Evolutionary conservation across 2,329 filamentous ascomycete species (phyloP), one percentile per base, ranked within the genome.

Genomic region (Fusarium sp.): DNA sequence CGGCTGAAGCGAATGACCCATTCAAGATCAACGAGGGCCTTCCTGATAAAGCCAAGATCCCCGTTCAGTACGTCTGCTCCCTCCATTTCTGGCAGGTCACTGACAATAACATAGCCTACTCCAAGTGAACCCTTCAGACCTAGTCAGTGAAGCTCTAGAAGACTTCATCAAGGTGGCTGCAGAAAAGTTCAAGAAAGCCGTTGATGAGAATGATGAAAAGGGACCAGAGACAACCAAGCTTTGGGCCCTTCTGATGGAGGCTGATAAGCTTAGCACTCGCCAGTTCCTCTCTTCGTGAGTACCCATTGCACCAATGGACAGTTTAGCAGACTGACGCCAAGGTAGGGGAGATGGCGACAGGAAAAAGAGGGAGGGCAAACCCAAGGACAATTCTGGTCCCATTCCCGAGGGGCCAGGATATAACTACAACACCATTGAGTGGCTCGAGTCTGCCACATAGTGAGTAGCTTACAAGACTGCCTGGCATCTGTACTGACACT

Each of bases 351-450:
- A 59, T 11, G 56, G 41, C 1, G 56, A 59, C 11, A 51, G 33
- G 15, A 48, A 65, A 20, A 45, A 44, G 33, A 31, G 31, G 26
- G 24, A 30, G 30, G 30, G 28, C 14, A 45, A 11, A 14, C 44
- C 26, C 20, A 45, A 45, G 6, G 24, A 45, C 13, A 31, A 48
- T 8, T 20, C 30, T n/a, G 39, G 35, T 20, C 30, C 39, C 14
- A 44, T 67, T 6, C 63, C 70, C 9, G 5, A 39, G 0, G 71
- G 68, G 0, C 62, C 62, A 5, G 56, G 44, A 0, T 73, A 31
- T 44, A 77, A 75, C 45, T 75, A 64, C 36, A 73, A 75, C 60
- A 77, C 71, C 0, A 77, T 77, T 10, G 64, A 77, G 16, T 77
- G 75, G 75, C 39, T 74, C 4, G 75, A 77, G 47, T 71, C 75